These are phyloP conservation scores for Ceraceosorus guamensis DNA, from an alignment of 1,284 basidiomycete genomes.

Conservation along the genomic window DNA sequence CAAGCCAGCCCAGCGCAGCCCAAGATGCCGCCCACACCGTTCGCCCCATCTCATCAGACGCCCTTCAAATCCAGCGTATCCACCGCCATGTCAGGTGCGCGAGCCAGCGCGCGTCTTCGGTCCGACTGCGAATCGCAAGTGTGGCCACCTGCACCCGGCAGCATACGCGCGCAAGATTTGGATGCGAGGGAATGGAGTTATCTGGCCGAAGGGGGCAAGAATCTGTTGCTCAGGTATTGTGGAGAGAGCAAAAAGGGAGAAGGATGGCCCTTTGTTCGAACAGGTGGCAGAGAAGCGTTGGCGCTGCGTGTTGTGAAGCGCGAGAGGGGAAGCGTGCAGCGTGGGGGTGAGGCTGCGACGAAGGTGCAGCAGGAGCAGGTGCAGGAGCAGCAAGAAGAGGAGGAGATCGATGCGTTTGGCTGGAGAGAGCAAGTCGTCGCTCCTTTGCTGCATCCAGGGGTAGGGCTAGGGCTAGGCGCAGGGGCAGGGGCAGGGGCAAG, in stretches of 20 bases:
- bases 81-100: constrained; percentile 15
- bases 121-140: too few species aligned
- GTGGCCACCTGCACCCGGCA: background rate
- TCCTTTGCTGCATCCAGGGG: background rate
- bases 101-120: too few species aligned
- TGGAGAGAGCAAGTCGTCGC: background rate
- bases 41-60: constrained; percentile 20
- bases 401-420: background rate
- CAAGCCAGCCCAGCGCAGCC: too few species aligned
- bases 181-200: constrained; percentile 5
- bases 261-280: background rate
- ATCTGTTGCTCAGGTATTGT: constrained; percentile 4
- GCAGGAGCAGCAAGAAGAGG: too few species aligned
- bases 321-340: too few species aligned
- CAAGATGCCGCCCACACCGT: constrained; percentile 22
- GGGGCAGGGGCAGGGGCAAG: too few species aligned
- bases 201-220: constrained; percentile 9
- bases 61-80: constrained; percentile 29
- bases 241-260: background rate
- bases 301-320: background rate
- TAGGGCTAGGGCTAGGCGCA: too few species aligned
- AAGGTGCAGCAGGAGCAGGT: too few species aligned
- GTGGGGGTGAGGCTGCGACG: too few species aligned
- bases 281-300: too few species aligned
- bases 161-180: background rate